Percentiles rank a stretch among this genome's conserved stretches.
These are phyloP conservation scores for Pseudopithomyces chartarum DNA, from an alignment of 2,329 filamentous ascomycete genomes.

Conservation along the genomic window DNA sequence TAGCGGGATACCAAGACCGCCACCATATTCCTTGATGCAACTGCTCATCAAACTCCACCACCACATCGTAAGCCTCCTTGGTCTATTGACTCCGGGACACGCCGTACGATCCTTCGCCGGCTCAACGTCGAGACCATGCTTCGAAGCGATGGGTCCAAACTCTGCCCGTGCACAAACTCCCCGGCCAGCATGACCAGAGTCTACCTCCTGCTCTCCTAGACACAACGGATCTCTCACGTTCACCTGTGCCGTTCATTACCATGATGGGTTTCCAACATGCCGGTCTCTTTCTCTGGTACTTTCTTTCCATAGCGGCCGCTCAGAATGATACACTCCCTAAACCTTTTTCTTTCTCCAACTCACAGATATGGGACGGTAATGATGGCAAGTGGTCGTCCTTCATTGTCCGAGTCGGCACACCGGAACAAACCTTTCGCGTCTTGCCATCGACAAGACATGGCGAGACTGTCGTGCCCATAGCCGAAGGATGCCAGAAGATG, in stretches of 20 bases:
- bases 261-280: not conserved
- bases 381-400: constrained; percentile 12
- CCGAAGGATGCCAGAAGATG: constrained; percentile 5
- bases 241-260: not conserved
- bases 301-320: not conserved
- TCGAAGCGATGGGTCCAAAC: not conserved
- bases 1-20: not conserved
- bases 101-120: not conserved
- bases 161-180: not conserved
- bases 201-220: not conserved
- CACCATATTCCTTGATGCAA: not conserved
- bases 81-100: not conserved
- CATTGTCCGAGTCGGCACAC: constrained; percentile 9
- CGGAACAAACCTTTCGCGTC: constrained; percentile 10
- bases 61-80: not conserved
- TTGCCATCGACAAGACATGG: constrained; percentile 3
- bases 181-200: not conserved
- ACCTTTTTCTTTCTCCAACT: not conserved
- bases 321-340: not conserved
- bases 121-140: not conserved
- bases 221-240: not conserved
- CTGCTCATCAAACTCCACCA: not conserved
- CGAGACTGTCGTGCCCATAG: constrained; percentile 9
- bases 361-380: constrained; percentile 8
- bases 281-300: not conserved